phyloP scores from a whole-genome alignment of 805 yeast genomes.

The Candida odintsovae region DNA sequence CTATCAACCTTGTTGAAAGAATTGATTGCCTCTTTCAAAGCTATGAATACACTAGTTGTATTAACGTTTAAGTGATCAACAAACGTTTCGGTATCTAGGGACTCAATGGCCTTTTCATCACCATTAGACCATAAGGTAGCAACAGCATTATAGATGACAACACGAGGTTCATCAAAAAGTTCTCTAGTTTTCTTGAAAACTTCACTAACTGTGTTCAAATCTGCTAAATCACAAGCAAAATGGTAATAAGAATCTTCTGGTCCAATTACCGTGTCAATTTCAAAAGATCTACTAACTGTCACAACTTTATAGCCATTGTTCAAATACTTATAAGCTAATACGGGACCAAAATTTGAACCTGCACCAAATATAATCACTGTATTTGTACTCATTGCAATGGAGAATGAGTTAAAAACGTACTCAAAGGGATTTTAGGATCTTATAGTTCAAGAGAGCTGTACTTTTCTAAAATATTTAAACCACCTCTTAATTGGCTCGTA shows the following conservation, averaged over 20 bases:
- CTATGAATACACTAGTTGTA: neutral
- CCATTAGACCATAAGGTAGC: neutral
- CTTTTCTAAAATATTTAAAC: neutral
- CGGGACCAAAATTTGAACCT: conserved; percentile 1
- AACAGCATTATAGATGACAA: conserved; percentile 4
- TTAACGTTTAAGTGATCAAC: neutral
- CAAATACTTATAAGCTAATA: neutral
- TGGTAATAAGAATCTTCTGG: neutral
- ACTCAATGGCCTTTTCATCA: neutral
- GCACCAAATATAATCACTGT: conserved; percentile 1
- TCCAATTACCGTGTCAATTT: neutral
- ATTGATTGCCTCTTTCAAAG: neutral
- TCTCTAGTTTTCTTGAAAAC: conserved; percentile 2
- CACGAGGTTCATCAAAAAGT: conserved; percentile 3
- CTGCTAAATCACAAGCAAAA: neutral
- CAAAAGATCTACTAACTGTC: conserved; percentile 3
- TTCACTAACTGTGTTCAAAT: neutral
- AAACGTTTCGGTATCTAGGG: neutral
- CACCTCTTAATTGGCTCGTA: neutral
- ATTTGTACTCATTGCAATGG: neutral
- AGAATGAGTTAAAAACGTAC: too few relatives aligned
- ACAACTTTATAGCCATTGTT: conserved; percentile 3
- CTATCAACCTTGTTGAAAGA: neutral
- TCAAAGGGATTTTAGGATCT: too few relatives aligned
- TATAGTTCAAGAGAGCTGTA: too few relatives aligned